Evolutionary conservation across 2,329 filamentous ascomycete genomes (phyloP).

Genomic region (Penicillium sp.): DNA sequence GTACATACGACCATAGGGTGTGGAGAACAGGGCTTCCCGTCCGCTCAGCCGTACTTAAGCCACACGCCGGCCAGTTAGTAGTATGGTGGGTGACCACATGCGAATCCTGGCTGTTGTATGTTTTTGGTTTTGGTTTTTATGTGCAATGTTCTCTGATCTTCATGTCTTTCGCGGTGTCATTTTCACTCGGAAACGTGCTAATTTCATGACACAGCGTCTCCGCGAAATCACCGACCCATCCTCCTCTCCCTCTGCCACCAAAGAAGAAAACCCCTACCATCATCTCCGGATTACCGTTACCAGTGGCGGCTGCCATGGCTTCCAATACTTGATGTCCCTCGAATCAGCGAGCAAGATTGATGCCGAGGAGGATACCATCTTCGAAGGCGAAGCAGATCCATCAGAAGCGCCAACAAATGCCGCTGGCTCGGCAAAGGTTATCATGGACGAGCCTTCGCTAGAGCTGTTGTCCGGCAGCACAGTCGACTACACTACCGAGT

Average conservation of each 20-base stretch:
- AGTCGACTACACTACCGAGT: slow-evolving; percentile 92
- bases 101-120: slow-evolving; percentile 48
- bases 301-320: slow-evolving; percentile 93
- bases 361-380: slow-evolving; percentile 82
- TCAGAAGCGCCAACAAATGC: slow-evolving; percentile 36
- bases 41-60: slow-evolving; percentile 51
- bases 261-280: slow-evolving; percentile 68
- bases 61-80: slow-evolving; percentile 50
- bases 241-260: slow-evolving; percentile 39
- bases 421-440: slow-evolving; percentile 69
- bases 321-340: slow-evolving; percentile 94
- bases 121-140: background rate
- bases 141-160: no score
- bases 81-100: slow-evolving; percentile 52
- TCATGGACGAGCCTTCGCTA: slow-evolving; percentile 84
- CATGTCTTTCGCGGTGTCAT: background rate
- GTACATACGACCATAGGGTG: no score
- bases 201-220: slow-evolving; percentile 58
- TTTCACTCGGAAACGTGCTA: background rate
- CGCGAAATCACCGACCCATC: slow-evolving; percentile 67
- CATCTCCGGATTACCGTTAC: slow-evolving; percentile 91
- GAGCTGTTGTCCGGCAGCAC: slow-evolving; percentile 91
- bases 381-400: slow-evolving; percentile 62
- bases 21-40: no score
- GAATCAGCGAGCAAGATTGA: slow-evolving; percentile 60